A percentile compares a stretch with the other conserved stretches of the same genome.
Conservation (phyloP, 495 filamentous ascomycete genomes). For the Symbiotaphrina buchneri region DNA sequence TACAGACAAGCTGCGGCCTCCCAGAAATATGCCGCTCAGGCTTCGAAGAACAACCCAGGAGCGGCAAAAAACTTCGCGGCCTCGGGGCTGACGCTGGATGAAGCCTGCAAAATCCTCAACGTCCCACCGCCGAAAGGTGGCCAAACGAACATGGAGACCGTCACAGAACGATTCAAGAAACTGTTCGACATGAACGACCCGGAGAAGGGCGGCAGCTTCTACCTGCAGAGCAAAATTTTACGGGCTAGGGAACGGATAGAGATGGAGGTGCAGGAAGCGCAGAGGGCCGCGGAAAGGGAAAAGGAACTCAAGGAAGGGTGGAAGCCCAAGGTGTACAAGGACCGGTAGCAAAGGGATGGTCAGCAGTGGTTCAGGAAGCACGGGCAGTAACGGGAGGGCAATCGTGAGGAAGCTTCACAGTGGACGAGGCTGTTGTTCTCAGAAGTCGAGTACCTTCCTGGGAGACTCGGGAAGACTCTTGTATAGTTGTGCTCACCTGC, state of each 20-base stretch:
- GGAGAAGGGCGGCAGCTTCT: conserved; percentile 88
- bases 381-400: no score
- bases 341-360: conserved; percentile 36
- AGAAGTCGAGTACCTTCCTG: no score
- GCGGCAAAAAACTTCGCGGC: conserved; percentile 28
- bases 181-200: conserved; percentile 89
- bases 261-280: conserved; percentile 39
- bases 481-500: no score
- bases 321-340: conserved; percentile 89
- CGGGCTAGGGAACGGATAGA: conserved; percentile 83
- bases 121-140: conserved; percentile 69
- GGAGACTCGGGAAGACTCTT: no score
- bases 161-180: conserved; percentile 78
- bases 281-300: conserved; percentile 24
- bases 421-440: no score
- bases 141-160: conserved; percentile 49
- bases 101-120: conserved; percentile 95
- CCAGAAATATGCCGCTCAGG: conserved; percentile 54
- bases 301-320: conserved; percentile 64
- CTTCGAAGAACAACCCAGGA: conserved; percentile 23
- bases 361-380: no score
- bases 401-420: no score
- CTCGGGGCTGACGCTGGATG: conserved; percentile 68
- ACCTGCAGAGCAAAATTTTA: conserved; percentile 90
- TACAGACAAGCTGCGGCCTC: conserved; percentile 81